Conservation (phyloP, 108 stramenopile species). For the Fragilariopsis cylindrus region DNA sequence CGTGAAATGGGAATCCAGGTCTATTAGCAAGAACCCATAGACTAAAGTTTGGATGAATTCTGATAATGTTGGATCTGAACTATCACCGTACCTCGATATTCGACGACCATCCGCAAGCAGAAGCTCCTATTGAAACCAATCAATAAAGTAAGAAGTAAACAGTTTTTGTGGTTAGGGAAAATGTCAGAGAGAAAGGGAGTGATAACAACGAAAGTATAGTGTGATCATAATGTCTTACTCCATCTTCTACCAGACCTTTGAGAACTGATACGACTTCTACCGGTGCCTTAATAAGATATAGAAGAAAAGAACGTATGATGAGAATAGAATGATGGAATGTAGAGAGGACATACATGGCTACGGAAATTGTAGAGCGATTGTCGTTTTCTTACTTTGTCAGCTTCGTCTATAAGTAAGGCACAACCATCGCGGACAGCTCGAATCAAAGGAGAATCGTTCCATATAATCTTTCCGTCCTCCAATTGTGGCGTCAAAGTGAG, state of each 20-base stretch:
- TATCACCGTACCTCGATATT: constrained; percentile 26
- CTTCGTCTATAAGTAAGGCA: constrained; percentile 88
- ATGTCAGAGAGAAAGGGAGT: too few relatives aligned
- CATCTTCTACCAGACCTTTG: constrained; percentile 88
- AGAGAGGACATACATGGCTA: too few relatives aligned
- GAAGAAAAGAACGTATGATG: too few relatives aligned
- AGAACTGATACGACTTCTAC: constrained; percentile 83
- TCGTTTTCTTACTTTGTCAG: constrained; percentile 41
- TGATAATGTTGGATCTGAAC: constrained; percentile 37
- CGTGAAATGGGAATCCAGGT: constrained; percentile 89
- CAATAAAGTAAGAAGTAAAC: too few relatives aligned
- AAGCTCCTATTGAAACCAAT: constrained; percentile 37
- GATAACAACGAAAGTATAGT: too few relatives aligned
- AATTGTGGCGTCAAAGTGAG: constrained; percentile 69
- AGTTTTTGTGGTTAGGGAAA: too few relatives aligned
- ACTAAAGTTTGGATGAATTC: constrained; percentile 76
- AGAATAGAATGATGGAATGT: too few relatives aligned
- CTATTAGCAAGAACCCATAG: constrained; percentile 86
- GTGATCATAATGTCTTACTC: constrained; percentile 5
- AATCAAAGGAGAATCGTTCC: constrained; percentile 81
- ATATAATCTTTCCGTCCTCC: constrained; percentile 71
- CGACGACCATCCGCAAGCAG: constrained; percentile 76
- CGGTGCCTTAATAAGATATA: constrained; percentile 65
- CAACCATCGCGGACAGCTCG: constrained; percentile 75
- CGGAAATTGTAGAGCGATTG: too few relatives aligned